These are phyloP conservation scores for Boletus semigastroideus DNA, from an alignment of 1,284 basidiomycete genomes.

Conservation along the genomic window DNA sequence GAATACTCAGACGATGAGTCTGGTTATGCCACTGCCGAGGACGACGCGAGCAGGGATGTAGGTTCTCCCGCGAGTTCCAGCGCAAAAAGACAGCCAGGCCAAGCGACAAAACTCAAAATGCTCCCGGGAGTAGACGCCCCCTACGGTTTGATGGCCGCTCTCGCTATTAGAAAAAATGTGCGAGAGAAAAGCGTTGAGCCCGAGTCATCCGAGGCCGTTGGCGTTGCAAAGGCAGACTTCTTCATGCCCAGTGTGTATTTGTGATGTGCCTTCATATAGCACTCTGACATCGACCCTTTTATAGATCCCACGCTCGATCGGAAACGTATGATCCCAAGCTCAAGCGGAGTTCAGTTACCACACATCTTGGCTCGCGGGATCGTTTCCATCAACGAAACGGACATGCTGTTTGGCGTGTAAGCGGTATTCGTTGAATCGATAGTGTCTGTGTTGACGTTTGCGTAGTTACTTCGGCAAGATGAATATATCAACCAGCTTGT, in stretches of 20 bases:
- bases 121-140: conserved; percentile 62
- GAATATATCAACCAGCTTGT: conserved; percentile 68
- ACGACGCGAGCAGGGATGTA: conserved; percentile 19
- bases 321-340: conserved; percentile 30
- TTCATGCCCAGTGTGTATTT: conserved; percentile 60
- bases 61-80: conserved; percentile 28
- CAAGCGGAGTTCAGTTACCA: conserved; percentile 52
- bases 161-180: conserved; percentile 49
- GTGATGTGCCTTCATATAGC: background rate
- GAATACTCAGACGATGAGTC: conserved; percentile 37
- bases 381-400: conserved; percentile 69
- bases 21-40: conserved; percentile 37
- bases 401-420: conserved; percentile 77
- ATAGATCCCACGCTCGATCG: conserved; percentile 48
- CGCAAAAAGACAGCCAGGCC: conserved; percentile 29
- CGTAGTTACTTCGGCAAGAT: conserved; percentile 72
- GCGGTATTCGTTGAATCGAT: conserved; percentile 25
- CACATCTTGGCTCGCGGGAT: conserved; percentile 70
- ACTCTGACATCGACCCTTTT: background rate
- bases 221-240: conserved; percentile 63
- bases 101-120: conserved; percentile 44
- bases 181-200: conserved; percentile 46
- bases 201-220: conserved; percentile 47
- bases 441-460: conserved; percentile 6
- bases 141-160: conserved; percentile 66